Evolutionary conservation across 805 yeast species (phyloP).

Genomic region (Myxozyma mucilagina): DNA sequence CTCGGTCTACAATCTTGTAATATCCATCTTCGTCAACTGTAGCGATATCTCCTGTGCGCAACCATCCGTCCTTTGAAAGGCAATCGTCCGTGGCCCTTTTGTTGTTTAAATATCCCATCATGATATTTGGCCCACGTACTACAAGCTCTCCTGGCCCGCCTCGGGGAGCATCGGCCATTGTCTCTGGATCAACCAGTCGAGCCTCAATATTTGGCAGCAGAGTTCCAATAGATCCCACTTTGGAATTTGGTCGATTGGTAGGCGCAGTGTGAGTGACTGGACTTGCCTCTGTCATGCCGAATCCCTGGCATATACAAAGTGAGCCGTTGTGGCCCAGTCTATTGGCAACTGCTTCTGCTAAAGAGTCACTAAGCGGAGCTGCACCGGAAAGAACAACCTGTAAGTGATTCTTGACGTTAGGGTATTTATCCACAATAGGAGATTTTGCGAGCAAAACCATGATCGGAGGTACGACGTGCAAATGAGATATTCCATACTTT

Average conservation of each 20-base stretch:
- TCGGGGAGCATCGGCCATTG: constrained; percentile 52
- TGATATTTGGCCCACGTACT: constrained; percentile 58
- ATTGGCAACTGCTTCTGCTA: constrained; percentile 14
- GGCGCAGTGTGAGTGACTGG: constrained; percentile 45
- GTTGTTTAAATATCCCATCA: constrained; percentile 53
- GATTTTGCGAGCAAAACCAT: constrained; percentile 49
- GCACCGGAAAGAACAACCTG: constrained; percentile 44
- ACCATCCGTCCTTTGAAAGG: constrained; percentile 54
- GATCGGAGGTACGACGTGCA: constrained; percentile 48
- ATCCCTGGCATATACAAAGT: constrained; percentile 45
- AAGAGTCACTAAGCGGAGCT: constrained; percentile 44
- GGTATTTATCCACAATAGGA: constrained; percentile 48
- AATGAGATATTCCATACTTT: constrained; percentile 42
- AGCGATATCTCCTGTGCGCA: constrained; percentile 60
- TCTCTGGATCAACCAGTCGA: constrained; percentile 45
- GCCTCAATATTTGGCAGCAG: constrained; percentile 51
- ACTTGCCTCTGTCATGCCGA: constrained; percentile 61
- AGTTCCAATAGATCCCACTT: constrained; percentile 50
- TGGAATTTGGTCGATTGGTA: constrained; percentile 15
- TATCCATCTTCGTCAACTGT: constrained; percentile 43
- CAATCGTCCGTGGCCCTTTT: constrained; percentile 50
- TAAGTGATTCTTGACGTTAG: constrained; percentile 21
- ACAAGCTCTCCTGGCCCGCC: constrained; percentile 56
- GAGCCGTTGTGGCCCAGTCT: constrained; percentile 6
- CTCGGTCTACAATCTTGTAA: constrained; percentile 56